Percentiles rank a stretch among this genome's conserved stretches.
phyloP scores from a whole-genome alignment of 2,329 filamentous ascomycete genomes.

The Mycocentrospora acerina region DNA sequence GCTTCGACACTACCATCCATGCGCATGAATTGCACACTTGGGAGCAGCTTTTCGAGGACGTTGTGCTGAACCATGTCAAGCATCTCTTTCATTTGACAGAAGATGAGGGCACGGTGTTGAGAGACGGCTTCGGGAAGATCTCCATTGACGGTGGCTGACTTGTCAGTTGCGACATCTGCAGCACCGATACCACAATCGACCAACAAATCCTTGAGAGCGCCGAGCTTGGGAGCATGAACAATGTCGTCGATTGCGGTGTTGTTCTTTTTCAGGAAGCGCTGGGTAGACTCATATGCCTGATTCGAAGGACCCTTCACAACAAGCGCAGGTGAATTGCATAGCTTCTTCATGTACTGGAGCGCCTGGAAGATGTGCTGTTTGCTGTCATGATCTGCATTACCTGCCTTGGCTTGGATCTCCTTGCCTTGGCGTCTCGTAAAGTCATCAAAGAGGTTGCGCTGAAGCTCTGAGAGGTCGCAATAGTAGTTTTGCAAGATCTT shows the following conservation, averaged over 20 bases:
- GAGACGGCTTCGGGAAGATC: slow-evolving; percentile 81
- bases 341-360: slow-evolving; percentile 97
- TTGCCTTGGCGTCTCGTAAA: slow-evolving; percentile 93
- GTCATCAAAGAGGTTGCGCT: slow-evolving; percentile 93
- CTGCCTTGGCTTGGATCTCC: slow-evolving; percentile 79
- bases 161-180: slow-evolving; percentile 41
- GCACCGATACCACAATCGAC: slow-evolving; percentile 97
- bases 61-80: slow-evolving; percentile 97
- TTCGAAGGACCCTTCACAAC: slow-evolving; percentile 89
- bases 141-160: slow-evolving; percentile 50
- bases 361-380: slow-evolving; percentile 99
- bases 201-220: slow-evolving; percentile 85
- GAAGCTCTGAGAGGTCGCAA: slow-evolving; percentile 92
- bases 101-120: slow-evolving; percentile 91
- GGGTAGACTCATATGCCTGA: slow-evolving; percentile 85
- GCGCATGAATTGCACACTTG: slow-evolving; percentile 88
- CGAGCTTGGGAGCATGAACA: slow-evolving; percentile 87
- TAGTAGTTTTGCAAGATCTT: slow-evolving; percentile 99
- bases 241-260: slow-evolving; percentile 82
- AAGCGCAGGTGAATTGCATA: slow-evolving; percentile 95
- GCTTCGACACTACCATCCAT: slow-evolving; percentile 92
- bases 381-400: slow-evolving; percentile 78
- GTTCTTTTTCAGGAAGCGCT: slow-evolving; percentile 74
- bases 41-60: slow-evolving; percentile 86
- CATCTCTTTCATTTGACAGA: slow-evolving; percentile 99